These are phyloP conservation scores for Auricularia sp. DNA, from an alignment of 768 basidiomycete species.

Conservation along the genomic window DNA sequence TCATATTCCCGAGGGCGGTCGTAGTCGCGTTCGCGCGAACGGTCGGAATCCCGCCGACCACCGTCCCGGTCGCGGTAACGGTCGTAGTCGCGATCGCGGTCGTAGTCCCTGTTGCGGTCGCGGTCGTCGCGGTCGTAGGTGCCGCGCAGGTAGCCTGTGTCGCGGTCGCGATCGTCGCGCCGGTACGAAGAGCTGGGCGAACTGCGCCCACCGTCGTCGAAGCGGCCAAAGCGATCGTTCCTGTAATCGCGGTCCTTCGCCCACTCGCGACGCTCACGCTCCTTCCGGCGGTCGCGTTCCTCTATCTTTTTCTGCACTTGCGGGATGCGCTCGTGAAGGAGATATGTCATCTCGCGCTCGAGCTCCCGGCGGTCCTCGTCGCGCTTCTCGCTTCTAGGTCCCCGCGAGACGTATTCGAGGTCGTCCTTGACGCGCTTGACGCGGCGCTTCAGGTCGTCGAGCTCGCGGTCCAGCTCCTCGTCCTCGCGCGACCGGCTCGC, in stretches of 20 bases:
- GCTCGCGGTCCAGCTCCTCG: slow-evolving; percentile 82
- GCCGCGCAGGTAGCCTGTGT: slow-evolving; percentile 19
- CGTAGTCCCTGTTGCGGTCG: slow-evolving; percentile 25
- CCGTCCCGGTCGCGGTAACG: slow-evolving; percentile 24
- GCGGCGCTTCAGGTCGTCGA: slow-evolving; percentile 75
- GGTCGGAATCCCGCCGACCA: no score
- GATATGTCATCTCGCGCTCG: slow-evolving; percentile 74
- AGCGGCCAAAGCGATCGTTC: slow-evolving; percentile 50
- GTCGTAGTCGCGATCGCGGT: slow-evolving; percentile 34
- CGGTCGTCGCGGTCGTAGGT: slow-evolving; percentile 40
- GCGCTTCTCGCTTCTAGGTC: slow-evolving; percentile 58
- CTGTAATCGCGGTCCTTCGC: slow-evolving; percentile 68
- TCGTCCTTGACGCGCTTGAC: slow-evolving; percentile 86
- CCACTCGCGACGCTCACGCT: slow-evolving; percentile 72
- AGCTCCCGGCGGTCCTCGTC: slow-evolving; percentile 80
- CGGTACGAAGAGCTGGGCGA: slow-evolving; percentile 27
- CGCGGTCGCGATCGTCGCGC: slow-evolving; percentile 30
- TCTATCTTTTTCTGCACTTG: slow-evolving; percentile 81
- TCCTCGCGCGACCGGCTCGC: slow-evolving; percentile 64
- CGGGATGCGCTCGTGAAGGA: slow-evolving; percentile 88
- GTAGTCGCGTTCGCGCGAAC: slow-evolving; percentile 13
- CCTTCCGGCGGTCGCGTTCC: slow-evolving; percentile 63
- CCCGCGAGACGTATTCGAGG: slow-evolving; percentile 74
- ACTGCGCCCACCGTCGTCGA: slow-evolving; percentile 25
- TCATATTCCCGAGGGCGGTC: slow-evolving; percentile 15